Evolutionary conservation across 208 protist genomes (phyloP), one percentile per base, ranked within the genome.

Genomic region (Trypanosoma grayi): DNA sequence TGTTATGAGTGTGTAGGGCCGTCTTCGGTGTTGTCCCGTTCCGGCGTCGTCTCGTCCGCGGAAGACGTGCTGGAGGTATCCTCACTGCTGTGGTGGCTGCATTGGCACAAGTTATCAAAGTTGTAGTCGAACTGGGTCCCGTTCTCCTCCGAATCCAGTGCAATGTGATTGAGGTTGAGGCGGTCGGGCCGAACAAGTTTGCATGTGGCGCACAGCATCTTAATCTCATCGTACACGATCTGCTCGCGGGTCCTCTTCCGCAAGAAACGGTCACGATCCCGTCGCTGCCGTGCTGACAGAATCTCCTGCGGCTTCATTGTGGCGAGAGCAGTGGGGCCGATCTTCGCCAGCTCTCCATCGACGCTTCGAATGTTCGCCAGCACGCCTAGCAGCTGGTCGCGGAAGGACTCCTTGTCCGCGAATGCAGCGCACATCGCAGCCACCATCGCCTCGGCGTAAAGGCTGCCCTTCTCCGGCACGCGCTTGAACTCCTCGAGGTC

Each of bases 51-150:
- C n/a, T n/a, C n/a, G n/a, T n/a, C n/a, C n/a, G n/a, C n/a, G n/a
- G n/a, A n/a, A n/a, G 64, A 52, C 24, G 54, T 61, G 47, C 62
- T 69, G 10, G 41, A 37, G 1, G n/a, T 31, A 7, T 81, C 83
- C 6, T 85, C 72, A 18, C 51, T 71, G 58, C 85, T 92, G 36
- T 72, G 75, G 62, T 86, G 73, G n/a, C 58, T 66, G 63, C 90
- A 95, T 36, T 77, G 64, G 46, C 90, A 95, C 27, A 79, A 45
- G 53, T 91, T 91, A 45, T 92, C 90, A 74, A 91, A 95, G 63
- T 93, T 90, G 70, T 93, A 95, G 48, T 95, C 90, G 58, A 92
- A 95, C 22, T 95, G 90, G 10, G 84, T 87, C 25, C 90, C 90
- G 53, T 81, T 90, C 58, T 92, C 82, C 61, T 92, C 85, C 6